Conservation (phyloP, 2,329 filamentous ascomycete species). For the Arthrocladium fulminans region DNA sequence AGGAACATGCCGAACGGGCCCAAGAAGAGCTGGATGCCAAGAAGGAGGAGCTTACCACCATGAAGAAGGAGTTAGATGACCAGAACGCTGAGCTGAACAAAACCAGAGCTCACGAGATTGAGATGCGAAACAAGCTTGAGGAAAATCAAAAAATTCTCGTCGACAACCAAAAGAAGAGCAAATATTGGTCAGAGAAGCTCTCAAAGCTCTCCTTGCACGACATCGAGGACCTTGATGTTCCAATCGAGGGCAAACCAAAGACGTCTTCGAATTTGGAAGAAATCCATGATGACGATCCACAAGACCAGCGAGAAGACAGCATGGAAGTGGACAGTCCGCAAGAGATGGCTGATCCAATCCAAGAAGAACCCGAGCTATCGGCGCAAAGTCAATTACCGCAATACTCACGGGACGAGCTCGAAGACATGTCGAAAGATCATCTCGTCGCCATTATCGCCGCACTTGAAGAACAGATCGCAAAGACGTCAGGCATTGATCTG, state of each 20-base stretch:
- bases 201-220: conserved; percentile 76
- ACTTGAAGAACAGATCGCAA: conserved; percentile 69
- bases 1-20: conserved; percentile 68
- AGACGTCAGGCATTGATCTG: conserved; percentile 70
- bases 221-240: conserved; percentile 53
- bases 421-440: conserved; percentile 53
- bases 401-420: conserved; percentile 64
- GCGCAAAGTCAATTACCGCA: conserved; percentile 58
- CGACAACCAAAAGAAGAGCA: conserved; percentile 76
- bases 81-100: conserved; percentile 81
- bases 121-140: conserved; percentile 97
- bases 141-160: conserved; percentile 82
- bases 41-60: conserved; percentile 65
- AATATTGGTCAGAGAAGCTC: conserved; percentile 85
- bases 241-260: conserved; percentile 8
- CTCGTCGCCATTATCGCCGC: conserved; percentile 57
- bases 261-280: neutral
- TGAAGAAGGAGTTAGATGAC: conserved; percentile 81
- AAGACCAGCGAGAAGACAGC: conserved; percentile 17
- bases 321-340: too few relatives aligned
- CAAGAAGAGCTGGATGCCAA: conserved; percentile 65
- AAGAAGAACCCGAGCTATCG: conserved; percentile 27
- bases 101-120: conserved; percentile 81
- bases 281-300: conserved; percentile 18
- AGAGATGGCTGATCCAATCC: conserved; percentile 51